Conservation (phyloP, 352 stramenopile species). For the Pythium brassicae region DNA sequence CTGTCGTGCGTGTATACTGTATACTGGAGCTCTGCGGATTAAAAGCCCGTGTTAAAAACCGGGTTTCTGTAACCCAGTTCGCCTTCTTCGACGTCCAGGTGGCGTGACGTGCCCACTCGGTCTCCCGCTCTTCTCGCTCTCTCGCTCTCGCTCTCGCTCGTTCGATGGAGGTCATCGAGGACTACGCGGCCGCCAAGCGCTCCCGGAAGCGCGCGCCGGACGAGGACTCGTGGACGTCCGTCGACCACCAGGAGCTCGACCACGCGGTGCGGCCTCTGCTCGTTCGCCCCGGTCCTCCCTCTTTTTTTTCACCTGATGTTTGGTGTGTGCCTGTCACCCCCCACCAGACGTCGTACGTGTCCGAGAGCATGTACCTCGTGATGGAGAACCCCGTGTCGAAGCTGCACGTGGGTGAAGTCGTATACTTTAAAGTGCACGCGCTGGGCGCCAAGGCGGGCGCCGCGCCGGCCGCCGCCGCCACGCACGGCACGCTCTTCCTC, state of each 20-base stretch:
- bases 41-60: too few species aligned
- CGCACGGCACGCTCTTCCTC: constrained; percentile 69
- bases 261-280: constrained; percentile 36
- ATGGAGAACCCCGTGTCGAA: constrained; percentile 56
- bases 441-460: constrained; percentile 57
- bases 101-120: too few species aligned
- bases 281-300: neutral
- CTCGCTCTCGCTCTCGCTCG: too few species aligned
- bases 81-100: too few species aligned
- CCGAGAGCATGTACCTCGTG: constrained; percentile 77
- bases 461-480: constrained; percentile 28
- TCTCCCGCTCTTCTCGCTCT: too few species aligned
- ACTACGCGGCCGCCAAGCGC: constrained; percentile 8
- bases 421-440: constrained; percentile 72
- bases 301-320: constrained; percentile 5
- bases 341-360: constrained; percentile 63
- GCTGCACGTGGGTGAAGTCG: constrained; percentile 57
- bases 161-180: constrained; percentile 14
- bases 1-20: too few species aligned
- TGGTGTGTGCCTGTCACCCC: neutral
- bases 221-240: constrained; percentile 85
- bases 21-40: too few species aligned
- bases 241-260: constrained; percentile 75
- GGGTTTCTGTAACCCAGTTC: too few species aligned
- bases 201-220: constrained; percentile 15